These are phyloP conservation scores for Durio zibethinus DNA, from an alignment of 345 rosid species.

Conservation along the genomic window DNA sequence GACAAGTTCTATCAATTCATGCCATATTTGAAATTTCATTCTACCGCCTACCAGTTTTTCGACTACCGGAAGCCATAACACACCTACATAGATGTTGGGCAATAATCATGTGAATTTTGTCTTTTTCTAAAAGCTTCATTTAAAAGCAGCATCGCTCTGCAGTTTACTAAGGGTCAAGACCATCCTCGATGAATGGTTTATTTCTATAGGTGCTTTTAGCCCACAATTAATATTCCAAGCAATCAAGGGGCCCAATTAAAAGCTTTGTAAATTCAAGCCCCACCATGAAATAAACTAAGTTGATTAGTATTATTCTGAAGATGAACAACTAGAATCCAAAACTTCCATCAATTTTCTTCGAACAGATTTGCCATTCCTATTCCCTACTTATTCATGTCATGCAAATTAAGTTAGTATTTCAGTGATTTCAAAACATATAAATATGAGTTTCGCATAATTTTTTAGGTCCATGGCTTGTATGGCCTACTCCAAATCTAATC, in stretches of 20 bases:
- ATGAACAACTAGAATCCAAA: constrained; percentile 2
- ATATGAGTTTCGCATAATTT: not conserved
- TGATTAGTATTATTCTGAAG: not conserved
- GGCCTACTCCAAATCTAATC: no score
- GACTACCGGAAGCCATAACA: no score
- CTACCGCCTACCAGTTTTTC: no score
- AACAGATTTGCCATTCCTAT: not conserved
- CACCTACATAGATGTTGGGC: no score
- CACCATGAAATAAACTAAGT: not conserved
- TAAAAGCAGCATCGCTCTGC: no score
- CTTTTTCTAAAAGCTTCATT: no score
- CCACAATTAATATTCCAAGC: not conserved
- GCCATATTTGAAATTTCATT: no score
- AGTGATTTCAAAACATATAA: not conserved
- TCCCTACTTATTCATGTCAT: not conserved
- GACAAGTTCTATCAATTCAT: no score
- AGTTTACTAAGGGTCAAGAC: no score
- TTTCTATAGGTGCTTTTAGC: not conserved
- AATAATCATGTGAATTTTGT: no score
- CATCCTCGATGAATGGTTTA: no score
- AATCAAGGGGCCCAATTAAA: not conserved
- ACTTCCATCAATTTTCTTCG: not conserved
- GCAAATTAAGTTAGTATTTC: not conserved
- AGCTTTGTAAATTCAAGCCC: not conserved
- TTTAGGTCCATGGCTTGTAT: not conserved